Conservation (phyloP, 768 basidiomycete genomes). For the Dentipellis sp. region DNA sequence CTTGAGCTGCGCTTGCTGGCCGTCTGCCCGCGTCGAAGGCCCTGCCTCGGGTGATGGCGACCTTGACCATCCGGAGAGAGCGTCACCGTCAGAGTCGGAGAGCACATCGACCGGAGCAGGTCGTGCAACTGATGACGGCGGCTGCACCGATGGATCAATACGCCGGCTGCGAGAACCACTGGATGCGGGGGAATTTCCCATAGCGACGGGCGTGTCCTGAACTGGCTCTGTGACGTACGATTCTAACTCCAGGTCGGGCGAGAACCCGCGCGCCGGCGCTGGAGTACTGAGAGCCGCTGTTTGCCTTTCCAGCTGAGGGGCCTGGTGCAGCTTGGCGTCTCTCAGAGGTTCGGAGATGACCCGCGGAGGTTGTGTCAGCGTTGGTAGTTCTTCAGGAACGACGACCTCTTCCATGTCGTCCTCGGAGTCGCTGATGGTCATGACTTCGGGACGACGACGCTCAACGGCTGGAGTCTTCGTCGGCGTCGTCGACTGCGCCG, state of each 20-base stretch:
- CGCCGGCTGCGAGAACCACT: no score
- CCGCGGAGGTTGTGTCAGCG: no score
- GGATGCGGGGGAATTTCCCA: neutral
- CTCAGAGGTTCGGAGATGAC: no score
- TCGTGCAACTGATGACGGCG: neutral
- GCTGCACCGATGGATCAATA: no score
- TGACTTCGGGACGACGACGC: neutral
- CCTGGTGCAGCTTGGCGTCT: neutral
- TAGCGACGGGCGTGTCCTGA: neutral
- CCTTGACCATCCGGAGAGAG: conserved; percentile 27
- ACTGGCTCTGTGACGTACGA: neutral
- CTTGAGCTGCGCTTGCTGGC: conserved; percentile 10
- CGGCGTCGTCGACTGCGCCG: neutral
- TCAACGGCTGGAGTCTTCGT: neutral
- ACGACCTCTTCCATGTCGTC: conserved; percentile 12
- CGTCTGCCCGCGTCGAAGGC: conserved; percentile 4
- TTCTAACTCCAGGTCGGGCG: neutral
- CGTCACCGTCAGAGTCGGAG: conserved; percentile 16
- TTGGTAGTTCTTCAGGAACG: neutral
- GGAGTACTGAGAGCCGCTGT: neutral
- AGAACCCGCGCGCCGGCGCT: neutral
- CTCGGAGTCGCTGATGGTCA: conserved; percentile 6
- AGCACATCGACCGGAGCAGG: neutral
- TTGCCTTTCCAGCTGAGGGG: neutral
- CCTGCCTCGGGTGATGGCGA: conserved; percentile 25